phyloP scores from a whole-genome alignment of 2,329 filamentous ascomycete genomes.

The Neonectria ditissima region DNA sequence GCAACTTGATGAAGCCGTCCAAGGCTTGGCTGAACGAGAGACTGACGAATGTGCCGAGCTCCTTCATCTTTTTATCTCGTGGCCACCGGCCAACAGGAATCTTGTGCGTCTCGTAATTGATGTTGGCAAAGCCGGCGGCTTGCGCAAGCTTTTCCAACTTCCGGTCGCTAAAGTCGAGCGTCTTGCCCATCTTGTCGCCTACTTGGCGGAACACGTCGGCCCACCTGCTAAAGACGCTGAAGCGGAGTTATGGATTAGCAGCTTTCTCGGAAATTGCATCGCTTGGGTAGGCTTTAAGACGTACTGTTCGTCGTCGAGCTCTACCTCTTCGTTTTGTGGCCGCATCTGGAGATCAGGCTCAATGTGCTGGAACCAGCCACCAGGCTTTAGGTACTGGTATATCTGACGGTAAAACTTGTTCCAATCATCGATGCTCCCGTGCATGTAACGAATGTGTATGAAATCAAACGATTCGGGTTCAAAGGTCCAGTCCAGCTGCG shows the following conservation, averaged over 20 bases:
- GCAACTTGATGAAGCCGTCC: conserved; percentile 40
- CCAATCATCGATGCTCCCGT: conserved; percentile 48
- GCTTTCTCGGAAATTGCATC: background rate
- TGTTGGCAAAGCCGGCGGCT: conserved; percentile 18
- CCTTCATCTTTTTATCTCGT: conserved; percentile 37
- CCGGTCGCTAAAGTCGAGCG: conserved; percentile 35
- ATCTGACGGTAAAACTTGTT: conserved; percentile 32
- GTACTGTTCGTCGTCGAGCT: conserved; percentile 35
- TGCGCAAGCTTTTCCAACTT: conserved; percentile 36
- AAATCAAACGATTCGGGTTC: conserved; percentile 46
- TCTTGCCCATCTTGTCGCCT: conserved; percentile 31
- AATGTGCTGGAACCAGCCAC: conserved; percentile 43
- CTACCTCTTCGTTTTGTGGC: conserved; percentile 23
- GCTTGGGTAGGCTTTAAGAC: fast-evolving
- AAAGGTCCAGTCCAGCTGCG: conserved; percentile 57
- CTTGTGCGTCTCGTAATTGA: conserved; percentile 30
- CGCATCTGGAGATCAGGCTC: conserved; percentile 41
- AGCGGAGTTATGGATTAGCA: fast-evolving
- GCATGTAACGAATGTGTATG: conserved; percentile 48
- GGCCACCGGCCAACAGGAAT: conserved; percentile 39
- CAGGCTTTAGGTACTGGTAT: conserved; percentile 38
- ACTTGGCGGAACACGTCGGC: conserved; percentile 30
- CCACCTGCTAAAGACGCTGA: conserved; percentile 36
- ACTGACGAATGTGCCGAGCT: conserved; percentile 37
- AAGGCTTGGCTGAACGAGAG: conserved; percentile 40